Evolutionary conservation across 2,329 filamentous ascomycete species (phyloP).

Genomic region (Colletotrichum abscissum): DNA sequence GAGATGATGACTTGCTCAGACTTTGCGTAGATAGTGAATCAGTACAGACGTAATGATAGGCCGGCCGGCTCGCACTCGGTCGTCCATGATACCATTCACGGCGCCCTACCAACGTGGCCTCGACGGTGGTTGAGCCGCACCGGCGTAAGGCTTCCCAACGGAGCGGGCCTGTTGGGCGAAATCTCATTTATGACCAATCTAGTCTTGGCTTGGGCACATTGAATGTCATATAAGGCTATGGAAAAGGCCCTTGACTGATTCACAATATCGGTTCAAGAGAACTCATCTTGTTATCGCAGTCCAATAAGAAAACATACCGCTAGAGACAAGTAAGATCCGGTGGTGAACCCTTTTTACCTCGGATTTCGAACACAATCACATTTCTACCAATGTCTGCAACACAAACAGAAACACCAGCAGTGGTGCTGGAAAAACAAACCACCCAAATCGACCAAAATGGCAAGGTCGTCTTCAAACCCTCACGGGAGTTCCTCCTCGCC

Average conservation of each 20-base stretch:
- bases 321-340: background rate
- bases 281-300: background rate
- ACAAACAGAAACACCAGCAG: slow-evolving; percentile 9
- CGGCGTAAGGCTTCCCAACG: background rate
- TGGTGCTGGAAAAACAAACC: slow-evolving; percentile 8
- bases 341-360: too few relatives aligned
- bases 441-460: slow-evolving; percentile 23
- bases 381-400: background rate
- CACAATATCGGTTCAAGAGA: background rate
- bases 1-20: background rate
- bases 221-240: background rate
- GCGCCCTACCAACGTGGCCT: background rate
- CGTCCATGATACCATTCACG: background rate
- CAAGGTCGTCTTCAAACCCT: slow-evolving; percentile 44
- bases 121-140: background rate
- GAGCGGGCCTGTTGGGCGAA: background rate
- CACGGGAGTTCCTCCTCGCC: slow-evolving; percentile 55
- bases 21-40: background rate
- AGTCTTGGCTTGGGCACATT: background rate
- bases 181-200: background rate
- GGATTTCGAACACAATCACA: background rate
- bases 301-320: background rate
- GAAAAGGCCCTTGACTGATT: background rate
- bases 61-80: background rate
- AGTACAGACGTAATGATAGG: background rate